Conservation (phyloP, 2,329 filamentous ascomycete genomes). For the Aspergillus neotritici region DNA sequence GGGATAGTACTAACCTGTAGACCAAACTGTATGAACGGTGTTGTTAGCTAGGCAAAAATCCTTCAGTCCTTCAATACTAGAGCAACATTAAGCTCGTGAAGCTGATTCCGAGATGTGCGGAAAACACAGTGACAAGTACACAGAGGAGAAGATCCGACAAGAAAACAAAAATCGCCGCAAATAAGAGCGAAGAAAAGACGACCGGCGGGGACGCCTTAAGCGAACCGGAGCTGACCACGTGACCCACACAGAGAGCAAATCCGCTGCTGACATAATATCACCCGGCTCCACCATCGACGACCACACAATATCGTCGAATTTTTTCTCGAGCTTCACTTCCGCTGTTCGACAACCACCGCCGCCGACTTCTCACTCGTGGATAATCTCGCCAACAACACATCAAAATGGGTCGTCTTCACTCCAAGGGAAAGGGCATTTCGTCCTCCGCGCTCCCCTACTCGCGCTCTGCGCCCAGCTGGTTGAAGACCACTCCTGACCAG, state of each 20-base stretch:
- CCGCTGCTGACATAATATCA: too few species aligned
- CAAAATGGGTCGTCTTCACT: constrained; percentile 77
- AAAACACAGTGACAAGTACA: too few species aligned
- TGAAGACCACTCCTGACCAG: constrained; percentile 98
- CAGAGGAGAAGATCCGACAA: too few species aligned
- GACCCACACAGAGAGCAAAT: constrained; percentile 22
- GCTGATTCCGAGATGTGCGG: too few species aligned
- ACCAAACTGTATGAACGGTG: neutral
- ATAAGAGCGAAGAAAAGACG: constrained; percentile 14
- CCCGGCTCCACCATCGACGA: constrained; percentile 9
- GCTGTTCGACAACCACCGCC: constrained; percentile 17
- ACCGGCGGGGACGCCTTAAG: constrained; percentile 13
- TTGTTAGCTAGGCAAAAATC: constrained; percentile 1
- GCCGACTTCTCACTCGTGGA: constrained; percentile 26
- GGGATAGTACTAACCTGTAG: constrained; percentile 6
- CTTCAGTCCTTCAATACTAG: neutral
- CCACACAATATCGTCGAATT: constrained; percentile 3
- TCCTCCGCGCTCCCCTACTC: constrained; percentile 95
- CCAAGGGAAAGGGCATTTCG: constrained; percentile 98
- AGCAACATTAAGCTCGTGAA: constrained; percentile 5
- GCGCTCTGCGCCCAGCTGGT: constrained; percentile 84
- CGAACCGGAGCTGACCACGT: constrained; percentile 19
- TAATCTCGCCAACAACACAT: constrained; percentile 19
- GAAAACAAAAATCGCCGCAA: neutral
- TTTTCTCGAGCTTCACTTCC: constrained; percentile 7